These are phyloP conservation scores for Colletotrichum plurivorum DNA, from an alignment of 2,329 filamentous ascomycete species.

Conservation along the genomic window DNA sequence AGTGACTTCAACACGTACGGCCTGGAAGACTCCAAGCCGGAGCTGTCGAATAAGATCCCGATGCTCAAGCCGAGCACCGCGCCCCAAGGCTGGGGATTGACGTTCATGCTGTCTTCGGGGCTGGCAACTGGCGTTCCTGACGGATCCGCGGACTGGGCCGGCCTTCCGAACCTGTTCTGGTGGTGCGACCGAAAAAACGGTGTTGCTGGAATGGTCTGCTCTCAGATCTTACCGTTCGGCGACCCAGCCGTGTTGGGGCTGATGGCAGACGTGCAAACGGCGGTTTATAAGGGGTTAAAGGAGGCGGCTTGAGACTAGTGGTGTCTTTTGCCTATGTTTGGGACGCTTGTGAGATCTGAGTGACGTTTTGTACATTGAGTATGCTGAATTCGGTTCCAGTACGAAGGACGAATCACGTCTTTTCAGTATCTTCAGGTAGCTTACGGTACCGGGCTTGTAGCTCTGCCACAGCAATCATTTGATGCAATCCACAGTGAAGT, in stretches of 20 bases:
- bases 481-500: neutral
- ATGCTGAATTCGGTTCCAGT: too few relatives aligned
- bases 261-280: conserved; percentile 56
- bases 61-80: conserved; percentile 61
- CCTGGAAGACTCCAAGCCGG: conserved; percentile 61
- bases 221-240: conserved; percentile 66
- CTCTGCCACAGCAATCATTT: neutral
- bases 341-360: too few relatives aligned
- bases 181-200: conserved; percentile 74
- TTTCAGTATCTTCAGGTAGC: too few relatives aligned
- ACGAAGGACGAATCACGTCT: too few relatives aligned
- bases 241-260: conserved; percentile 57
- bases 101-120: conserved; percentile 65
- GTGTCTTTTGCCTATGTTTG: too few relatives aligned
- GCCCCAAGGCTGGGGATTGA: conserved; percentile 76
- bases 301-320: neutral
- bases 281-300: conserved; percentile 50
- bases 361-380: too few relatives aligned
- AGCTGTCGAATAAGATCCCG: conserved; percentile 59
- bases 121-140: conserved; percentile 66
- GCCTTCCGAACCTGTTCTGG: conserved; percentile 73
- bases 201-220: conserved; percentile 65
- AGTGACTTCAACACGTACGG: conserved; percentile 59
- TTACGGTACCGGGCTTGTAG: too few relatives aligned
- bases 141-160: conserved; percentile 70